Evolutionary conservation across 768 basidiomycete genomes (phyloP).

Genomic region (Suillus americanus): DNA sequence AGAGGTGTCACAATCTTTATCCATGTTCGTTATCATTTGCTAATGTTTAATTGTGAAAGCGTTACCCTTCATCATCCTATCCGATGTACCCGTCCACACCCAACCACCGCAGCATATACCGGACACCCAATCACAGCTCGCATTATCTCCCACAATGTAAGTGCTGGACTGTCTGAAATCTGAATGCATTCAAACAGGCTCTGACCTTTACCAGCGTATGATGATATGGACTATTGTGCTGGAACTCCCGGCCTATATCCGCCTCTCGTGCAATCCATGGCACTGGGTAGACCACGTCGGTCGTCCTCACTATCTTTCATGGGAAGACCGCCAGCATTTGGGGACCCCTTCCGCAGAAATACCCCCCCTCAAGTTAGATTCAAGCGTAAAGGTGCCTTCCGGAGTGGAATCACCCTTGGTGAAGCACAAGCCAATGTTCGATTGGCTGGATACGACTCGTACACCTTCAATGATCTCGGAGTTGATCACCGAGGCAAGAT

Average conservation of each 20-base stretch:
- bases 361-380: constrained; percentile 63
- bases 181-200: constrained; percentile 5
- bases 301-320: constrained; percentile 41
- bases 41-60: constrained; percentile 16
- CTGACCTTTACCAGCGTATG: constrained; percentile 43
- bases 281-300: constrained; percentile 30
- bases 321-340: constrained; percentile 34
- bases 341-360: constrained; percentile 47
- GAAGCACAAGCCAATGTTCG: constrained; percentile 67
- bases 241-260: constrained; percentile 24
- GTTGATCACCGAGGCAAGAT: constrained; percentile 62
- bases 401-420: constrained; percentile 62
- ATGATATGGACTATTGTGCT: constrained; percentile 43
- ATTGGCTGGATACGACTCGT: constrained; percentile 62
- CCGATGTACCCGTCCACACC: constrained; percentile 42
- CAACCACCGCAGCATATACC: constrained; percentile 32
- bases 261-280: constrained; percentile 22
- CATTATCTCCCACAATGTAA: constrained; percentile 39
- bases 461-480: constrained; percentile 62
- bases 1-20: constrained; percentile 23
- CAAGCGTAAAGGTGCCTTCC: constrained; percentile 68
- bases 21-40: neutral
- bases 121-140: constrained; percentile 33
- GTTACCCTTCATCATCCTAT: constrained; percentile 46
- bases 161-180: constrained; percentile 9